Evolutionary conservation across 192 early-diverging fungal species (phyloP).

Genomic region (Coemansia sp.): DNA sequence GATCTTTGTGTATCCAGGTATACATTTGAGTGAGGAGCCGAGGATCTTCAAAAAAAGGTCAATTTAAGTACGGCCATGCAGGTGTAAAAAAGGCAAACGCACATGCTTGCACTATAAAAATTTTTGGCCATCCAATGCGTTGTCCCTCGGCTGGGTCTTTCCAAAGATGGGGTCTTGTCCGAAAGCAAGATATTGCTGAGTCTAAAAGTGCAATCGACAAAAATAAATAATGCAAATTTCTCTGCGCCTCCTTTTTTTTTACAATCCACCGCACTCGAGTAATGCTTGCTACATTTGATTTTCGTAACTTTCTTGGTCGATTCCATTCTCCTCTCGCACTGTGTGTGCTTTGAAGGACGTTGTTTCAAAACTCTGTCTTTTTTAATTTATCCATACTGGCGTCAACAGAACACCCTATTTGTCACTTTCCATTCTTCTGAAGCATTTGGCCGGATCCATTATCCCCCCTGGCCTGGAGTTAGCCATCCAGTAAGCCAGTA

Average conservation of each 20-base stretch:
- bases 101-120: slow-evolving; percentile 1
- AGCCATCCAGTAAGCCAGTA: not conserved
- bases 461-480: not conserved
- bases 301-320: slow-evolving; percentile 6
- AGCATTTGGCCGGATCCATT: not conserved
- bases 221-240: not conserved
- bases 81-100: slow-evolving; percentile 4
- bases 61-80: slow-evolving; percentile 48
- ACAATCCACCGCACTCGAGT: not conserved
- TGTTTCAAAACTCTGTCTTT: not conserved
- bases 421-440: not conserved
- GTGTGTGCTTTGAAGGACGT: not conserved
- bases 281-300: slow-evolving; percentile 13
- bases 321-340: not conserved
- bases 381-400: slow-evolving; percentile 1
- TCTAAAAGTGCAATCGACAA: slow-evolving; percentile 8
- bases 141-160: not conserved
- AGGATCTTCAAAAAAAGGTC: slow-evolving; percentile 2
- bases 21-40: slow-evolving; percentile 1
- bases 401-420: too few relatives aligned
- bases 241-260: slow-evolving; percentile 7
- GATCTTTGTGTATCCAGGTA: not conserved
- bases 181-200: slow-evolving; percentile 3
- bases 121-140: not conserved
- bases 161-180: slow-evolving; percentile 11